Evolutionary conservation across 805 yeast species (phyloP).

Genomic region (Yueomyces sp.): DNA sequence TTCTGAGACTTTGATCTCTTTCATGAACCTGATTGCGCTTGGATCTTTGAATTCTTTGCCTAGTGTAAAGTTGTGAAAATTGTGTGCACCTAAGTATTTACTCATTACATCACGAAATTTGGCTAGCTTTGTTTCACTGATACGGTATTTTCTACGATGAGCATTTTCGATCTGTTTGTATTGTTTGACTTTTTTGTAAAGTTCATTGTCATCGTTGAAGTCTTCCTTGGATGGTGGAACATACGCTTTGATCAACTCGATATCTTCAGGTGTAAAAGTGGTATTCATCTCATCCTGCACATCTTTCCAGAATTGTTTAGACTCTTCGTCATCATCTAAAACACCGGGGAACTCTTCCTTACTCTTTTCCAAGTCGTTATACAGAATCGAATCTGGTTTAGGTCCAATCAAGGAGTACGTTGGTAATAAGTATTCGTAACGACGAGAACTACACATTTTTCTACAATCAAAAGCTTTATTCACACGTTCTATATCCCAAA

Average conservation of each 20-base stretch:
- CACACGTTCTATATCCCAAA: conserved; percentile 87
- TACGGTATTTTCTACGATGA: conserved; percentile 56
- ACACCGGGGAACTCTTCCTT: conserved; percentile 43
- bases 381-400: conserved; percentile 59
- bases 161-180: conserved; percentile 52
- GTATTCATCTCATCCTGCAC: conserved; percentile 29
- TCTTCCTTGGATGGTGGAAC: conserved; percentile 26
- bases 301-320: conserved; percentile 57
- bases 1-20: conserved; percentile 60
- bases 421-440: conserved; percentile 89
- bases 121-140: conserved; percentile 47
- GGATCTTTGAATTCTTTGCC: conserved; percentile 79
- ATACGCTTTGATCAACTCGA: conserved; percentile 15
- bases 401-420: conserved; percentile 86
- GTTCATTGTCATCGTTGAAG: conserved; percentile 27
- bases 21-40: conserved; percentile 75
- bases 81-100: conserved; percentile 74
- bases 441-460: conserved; percentile 88
- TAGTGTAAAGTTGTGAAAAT: conserved; percentile 78
- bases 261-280: conserved; percentile 19
- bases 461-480: conserved; percentile 90
- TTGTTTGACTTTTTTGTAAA: conserved; percentile 30
- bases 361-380: conserved; percentile 42
- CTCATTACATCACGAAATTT: conserved; percentile 56
- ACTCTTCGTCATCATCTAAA: conserved; percentile 52